Conservation (phyloP, 2,329 filamentous ascomycete genomes). For the Cercospora nicotianae region DNA sequence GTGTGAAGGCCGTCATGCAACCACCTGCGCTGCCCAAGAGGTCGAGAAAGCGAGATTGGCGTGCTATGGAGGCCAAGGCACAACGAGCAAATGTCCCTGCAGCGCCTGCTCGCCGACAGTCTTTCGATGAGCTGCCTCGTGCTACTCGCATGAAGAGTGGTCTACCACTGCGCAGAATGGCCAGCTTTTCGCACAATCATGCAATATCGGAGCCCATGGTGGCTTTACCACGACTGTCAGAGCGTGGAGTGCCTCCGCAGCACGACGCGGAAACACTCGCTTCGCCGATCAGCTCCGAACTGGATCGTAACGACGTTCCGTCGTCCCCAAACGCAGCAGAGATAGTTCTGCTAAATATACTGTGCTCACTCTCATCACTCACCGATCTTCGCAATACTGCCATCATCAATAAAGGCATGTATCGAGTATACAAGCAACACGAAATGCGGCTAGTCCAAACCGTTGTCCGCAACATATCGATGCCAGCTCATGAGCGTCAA, state of each 20-base stretch:
- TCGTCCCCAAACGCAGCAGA: constrained; percentile 42
- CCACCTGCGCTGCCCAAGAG: constrained; percentile 42
- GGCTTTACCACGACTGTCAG: constrained; percentile 3
- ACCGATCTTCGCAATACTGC: constrained; percentile 58
- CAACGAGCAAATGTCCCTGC: background rate
- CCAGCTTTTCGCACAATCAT: constrained; percentile 17
- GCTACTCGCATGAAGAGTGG: background rate
- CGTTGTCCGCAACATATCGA: constrained; percentile 55
- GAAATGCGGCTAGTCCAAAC: constrained; percentile 56
- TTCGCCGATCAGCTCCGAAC: constrained; percentile 1
- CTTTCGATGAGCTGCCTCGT: constrained; percentile 12
- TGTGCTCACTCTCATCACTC: constrained; percentile 51
- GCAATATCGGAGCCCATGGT: constrained; percentile 3
- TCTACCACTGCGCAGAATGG: constrained; percentile 19
- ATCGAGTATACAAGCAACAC: constrained; percentile 58
- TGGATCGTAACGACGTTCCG: background rate
- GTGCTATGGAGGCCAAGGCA: background rate
- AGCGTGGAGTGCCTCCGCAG: background rate
- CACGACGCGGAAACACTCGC: background rate
- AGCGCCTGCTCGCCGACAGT: constrained; percentile 14
- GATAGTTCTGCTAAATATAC: constrained; percentile 53
- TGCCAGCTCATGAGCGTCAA: constrained; percentile 61
- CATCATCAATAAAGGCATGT: constrained; percentile 57
- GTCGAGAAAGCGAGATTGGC: constrained; percentile 45
- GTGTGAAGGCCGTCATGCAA: constrained; percentile 35